Conservation (phyloP, 306 rosid species). For the Corylus avellana region DNA sequence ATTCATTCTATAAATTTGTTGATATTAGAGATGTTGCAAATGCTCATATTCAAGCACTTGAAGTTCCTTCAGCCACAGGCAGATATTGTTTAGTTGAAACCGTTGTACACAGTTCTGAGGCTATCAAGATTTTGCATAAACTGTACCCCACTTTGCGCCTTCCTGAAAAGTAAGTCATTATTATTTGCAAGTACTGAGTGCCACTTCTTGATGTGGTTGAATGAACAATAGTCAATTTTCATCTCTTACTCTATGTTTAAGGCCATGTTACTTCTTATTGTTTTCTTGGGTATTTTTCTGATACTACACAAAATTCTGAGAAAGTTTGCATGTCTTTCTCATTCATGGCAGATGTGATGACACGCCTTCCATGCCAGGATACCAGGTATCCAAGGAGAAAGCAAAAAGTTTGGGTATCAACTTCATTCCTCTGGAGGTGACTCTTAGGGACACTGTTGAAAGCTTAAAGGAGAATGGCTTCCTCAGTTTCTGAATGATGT, state of each 20-base stretch:
- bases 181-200: background rate
- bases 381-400: slow-evolving; percentile 28
- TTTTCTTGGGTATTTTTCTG: background rate
- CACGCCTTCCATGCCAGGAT: background rate
- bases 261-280: too few species aligned
- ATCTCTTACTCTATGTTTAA: too few species aligned
- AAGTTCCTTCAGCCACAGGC: slow-evolving; percentile 74
- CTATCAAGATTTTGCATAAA: slow-evolving; percentile 44
- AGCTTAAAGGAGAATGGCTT: slow-evolving; percentile 33
- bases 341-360: slow-evolving; percentile 28
- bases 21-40: slow-evolving; percentile 76
- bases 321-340: background rate
- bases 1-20: slow-evolving; percentile 51
- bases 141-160: slow-evolving; percentile 54
- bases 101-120: slow-evolving; percentile 53
- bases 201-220: background rate
- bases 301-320: background rate
- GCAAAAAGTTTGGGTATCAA: slow-evolving; percentile 21
- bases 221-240: too few species aligned
- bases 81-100: slow-evolving; percentile 60
- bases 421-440: slow-evolving; percentile 30
- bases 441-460: slow-evolving; percentile 29
- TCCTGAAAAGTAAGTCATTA: slow-evolving; percentile 52
- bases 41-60: slow-evolving; percentile 77
- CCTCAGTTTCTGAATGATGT: background rate